Conservation (phyloP, 2,329 filamentous ascomycete species). For the Arthroderma sp. region DNA sequence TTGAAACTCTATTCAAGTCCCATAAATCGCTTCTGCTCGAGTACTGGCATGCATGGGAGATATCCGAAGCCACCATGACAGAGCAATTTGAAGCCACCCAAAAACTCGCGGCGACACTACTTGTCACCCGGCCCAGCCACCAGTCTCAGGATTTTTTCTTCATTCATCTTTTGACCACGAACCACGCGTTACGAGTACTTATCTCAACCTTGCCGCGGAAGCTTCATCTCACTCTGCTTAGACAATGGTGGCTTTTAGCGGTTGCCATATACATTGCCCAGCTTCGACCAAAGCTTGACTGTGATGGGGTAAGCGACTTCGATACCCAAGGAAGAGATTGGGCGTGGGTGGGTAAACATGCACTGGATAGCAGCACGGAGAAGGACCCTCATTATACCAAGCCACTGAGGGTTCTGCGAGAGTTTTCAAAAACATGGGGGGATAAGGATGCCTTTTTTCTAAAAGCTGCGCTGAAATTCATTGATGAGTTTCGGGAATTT, state of each 20-base stretch:
- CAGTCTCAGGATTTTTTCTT: constrained; percentile 70
- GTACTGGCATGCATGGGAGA: constrained; percentile 81
- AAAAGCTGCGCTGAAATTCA: constrained; percentile 38
- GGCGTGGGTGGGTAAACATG: constrained; percentile 61
- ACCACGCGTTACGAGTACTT: constrained; percentile 76
- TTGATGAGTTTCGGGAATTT: constrained; percentile 29
- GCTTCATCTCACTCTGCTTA: constrained; percentile 59
- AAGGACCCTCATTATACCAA: constrained; percentile 79
- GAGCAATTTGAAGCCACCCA: constrained; percentile 62
- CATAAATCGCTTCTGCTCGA: constrained; percentile 61
- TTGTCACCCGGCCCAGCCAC: constrained; percentile 25
- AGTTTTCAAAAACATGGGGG: constrained; percentile 42
- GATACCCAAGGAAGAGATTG: constrained; percentile 57
- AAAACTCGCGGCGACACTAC: constrained; percentile 34
- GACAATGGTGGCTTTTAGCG: constrained; percentile 82
- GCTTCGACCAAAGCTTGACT: constrained; percentile 55
- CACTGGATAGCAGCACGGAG: constrained; percentile 52
- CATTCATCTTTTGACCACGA: constrained; percentile 69
- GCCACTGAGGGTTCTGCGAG: constrained; percentile 61
- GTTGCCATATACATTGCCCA: constrained; percentile 65
- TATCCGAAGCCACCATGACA: constrained; percentile 33
- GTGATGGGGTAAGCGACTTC: constrained; percentile 44
- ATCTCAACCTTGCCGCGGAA: constrained; percentile 61
- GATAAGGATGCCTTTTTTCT: constrained; percentile 34
- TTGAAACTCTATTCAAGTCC: constrained; percentile 53